Percentiles rank a stretch among this genome's conserved stretches.
Conservation (phyloP, 495 filamentous ascomycete species). For the Penicillium bovifimosum region DNA sequence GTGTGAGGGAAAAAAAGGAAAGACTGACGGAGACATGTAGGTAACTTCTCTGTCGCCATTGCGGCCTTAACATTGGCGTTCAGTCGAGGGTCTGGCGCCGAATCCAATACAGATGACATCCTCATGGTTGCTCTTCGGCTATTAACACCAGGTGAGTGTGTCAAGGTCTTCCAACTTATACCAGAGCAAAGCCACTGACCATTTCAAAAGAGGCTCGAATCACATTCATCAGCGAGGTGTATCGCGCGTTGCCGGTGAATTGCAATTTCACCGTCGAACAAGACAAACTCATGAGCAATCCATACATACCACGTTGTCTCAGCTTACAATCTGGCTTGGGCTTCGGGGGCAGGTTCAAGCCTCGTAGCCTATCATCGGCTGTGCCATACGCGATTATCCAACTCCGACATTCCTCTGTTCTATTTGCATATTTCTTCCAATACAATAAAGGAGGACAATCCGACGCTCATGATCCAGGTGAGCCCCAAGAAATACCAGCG, state of each 20-base stretch:
- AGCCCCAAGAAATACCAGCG: constrained; percentile 8
- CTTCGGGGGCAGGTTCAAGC: constrained; percentile 53
- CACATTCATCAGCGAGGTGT: constrained; percentile 59
- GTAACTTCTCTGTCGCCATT: constrained; percentile 49
- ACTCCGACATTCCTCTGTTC: constrained; percentile 62
- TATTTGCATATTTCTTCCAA: constrained; percentile 58
- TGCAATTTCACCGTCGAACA: constrained; percentile 69
- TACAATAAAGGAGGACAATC: constrained; percentile 39
- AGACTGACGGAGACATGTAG: constrained; percentile 22
- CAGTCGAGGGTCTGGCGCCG: constrained; percentile 48
- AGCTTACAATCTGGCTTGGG: constrained; percentile 66
- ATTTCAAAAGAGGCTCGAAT: constrained; percentile 30
- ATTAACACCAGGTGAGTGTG: constrained; percentile 45
- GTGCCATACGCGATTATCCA: constrained; percentile 70
- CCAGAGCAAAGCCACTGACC: not conserved
- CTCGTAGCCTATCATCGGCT: constrained; percentile 58
- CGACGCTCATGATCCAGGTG: constrained; percentile 62
- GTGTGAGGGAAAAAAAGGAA: not conserved
- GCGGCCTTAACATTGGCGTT: constrained; percentile 57
- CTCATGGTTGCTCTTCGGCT: constrained; percentile 55
- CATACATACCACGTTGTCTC: constrained; percentile 60
- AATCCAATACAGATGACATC: constrained; percentile 67
- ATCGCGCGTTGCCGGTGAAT: constrained; percentile 57
- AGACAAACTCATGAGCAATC: constrained; percentile 64
- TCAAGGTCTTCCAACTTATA: not conserved